Base-by-base conservation (phyloP, 441 rosid species). In the Euphorbia celastroides region DNA sequence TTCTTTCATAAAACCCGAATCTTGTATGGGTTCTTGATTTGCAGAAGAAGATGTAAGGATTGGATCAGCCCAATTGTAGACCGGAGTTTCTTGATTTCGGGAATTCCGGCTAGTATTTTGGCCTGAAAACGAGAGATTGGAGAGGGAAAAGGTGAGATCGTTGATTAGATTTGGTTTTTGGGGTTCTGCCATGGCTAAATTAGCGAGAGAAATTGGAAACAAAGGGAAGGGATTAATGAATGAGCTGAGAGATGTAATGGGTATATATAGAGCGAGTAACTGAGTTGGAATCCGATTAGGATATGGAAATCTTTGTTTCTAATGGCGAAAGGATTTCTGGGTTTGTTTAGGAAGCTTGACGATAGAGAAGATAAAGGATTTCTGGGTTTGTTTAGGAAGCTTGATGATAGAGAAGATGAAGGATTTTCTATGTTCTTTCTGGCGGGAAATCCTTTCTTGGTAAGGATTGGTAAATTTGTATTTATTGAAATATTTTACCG, bases 151-250 rank as follows among this genome's bases (percentile, higher is more conserved):
- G 11, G 55, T 51, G 23, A 62, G 67, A 12, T 23, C 22, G 0
- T 54, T 25, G 7, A 30, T 5, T 0, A 62, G 46, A 17, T 26
- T 25, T 16, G 62, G 57, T 0, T 11, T 12, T n/a, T 54, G 61
- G 9, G 70, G 17, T 23, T 36, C 62, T 27, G 30, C 46, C 63
- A 66, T 57, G 57, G 32, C 31, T 67, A n/a, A 28, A 67, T 51
- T 51, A 51, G 9, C 8, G 26, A n/a, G 6, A 22, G 48, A 41
- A 2, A 27, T 28, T 30, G 11, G n/a, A 30, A 23, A 57, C 28
- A 41, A 26, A 58, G 13, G 12, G 10, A 5, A 12, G 19, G 26
- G 20, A 50, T 13, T 63, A 22, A 27, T 31, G 42, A 22, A 42
- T 30, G 7, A 28, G 16, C 20, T 30, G 28, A 11, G 1, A 14